Evolutionary conservation across 1,284 basidiomycete species (phyloP).

Genomic region (Rugosomyces carneus): DNA sequence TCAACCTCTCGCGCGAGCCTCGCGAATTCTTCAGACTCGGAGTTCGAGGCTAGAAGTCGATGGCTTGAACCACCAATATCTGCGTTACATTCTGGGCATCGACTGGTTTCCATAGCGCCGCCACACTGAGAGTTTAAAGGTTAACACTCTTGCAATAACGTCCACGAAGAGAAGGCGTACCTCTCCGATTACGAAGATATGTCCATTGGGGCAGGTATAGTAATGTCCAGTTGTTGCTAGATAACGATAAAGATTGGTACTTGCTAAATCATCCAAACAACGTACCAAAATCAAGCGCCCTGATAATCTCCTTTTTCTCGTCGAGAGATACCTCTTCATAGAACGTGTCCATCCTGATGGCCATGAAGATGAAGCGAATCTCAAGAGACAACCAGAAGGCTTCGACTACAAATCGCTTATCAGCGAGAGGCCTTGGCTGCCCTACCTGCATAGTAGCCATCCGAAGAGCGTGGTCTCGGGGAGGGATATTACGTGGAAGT

Average conservation of each 20-base stretch:
- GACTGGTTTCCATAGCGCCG: conserved; percentile 38
- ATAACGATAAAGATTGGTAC: not conserved
- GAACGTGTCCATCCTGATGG: conserved; percentile 26
- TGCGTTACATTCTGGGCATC: conserved; percentile 50
- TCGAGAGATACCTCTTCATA: conserved; percentile 38
- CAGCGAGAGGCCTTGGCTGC: conserved; percentile 45
- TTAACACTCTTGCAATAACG: not conserved
- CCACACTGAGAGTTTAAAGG: conserved; percentile 37
- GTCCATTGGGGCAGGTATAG: conserved; percentile 49
- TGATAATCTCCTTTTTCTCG: conserved; percentile 41
- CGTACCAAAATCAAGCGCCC: conserved; percentile 39
- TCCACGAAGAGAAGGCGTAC: conserved; percentile 4
- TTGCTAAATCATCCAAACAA: not conserved
- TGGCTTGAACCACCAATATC: conserved; percentile 45
- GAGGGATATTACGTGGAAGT: conserved; percentile 33
- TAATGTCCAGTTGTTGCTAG: conserved; percentile 44
- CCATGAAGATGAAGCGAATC: conserved; percentile 25
- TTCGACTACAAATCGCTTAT: conserved; percentile 49
- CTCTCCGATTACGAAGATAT: conserved; percentile 40
- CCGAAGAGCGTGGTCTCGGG: conserved; percentile 35
- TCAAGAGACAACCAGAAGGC: conserved; percentile 47
- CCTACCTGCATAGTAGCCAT: conserved; percentile 43
- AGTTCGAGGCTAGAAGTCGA: conserved; percentile 36
- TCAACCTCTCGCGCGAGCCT: conserved; percentile 22
- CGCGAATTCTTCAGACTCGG: conserved; percentile 39